Base-by-base conservation (phyloP, 352 stramenopile genomes). In the Phytopythium aichiense region DNA sequence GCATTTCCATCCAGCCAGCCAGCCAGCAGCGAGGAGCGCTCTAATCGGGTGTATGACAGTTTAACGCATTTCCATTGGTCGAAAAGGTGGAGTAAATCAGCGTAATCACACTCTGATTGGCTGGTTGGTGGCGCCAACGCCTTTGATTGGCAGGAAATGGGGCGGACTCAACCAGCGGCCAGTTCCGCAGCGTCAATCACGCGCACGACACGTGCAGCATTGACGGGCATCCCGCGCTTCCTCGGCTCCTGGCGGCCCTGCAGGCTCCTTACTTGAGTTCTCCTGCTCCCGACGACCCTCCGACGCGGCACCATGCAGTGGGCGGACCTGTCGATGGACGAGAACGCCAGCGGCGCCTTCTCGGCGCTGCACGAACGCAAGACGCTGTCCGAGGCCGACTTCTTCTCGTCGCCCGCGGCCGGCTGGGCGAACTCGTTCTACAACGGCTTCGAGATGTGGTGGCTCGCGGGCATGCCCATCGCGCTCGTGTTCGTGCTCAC, bases 361-460 rank as follows among this genome's bases (percentile, higher is more conserved):
- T 74, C 69, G 63, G 53, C 63, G 48, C 66, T 83, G 58, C 74
- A 85, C 54, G 78, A 75, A 30, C 73, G 79, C 46, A 69, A 85
- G 65, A 89, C 83, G 61, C 72, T 88, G 48, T 78, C 81, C 33
- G 64, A 74, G 33, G 54, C 86, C 46, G 80, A 77, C 30, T 30
- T 69, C 16, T 65, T 65, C 45, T 65, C 69, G 33, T 64, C 69
- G 33, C 64, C 61, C 42, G 50, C 65, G 18, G 20, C 66, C 38
- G 71, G 65, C 60, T 92, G 57, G 79, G 53, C 60, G 59, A 67
- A 77, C 40, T 76, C 69, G 43, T 79, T 92, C 61, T 77, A 92
- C 74, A 92, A 92, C 61, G 84, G 84, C 69, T 92, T 92, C 53
- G 84, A 92, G 69, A 88, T 92, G 67, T 92, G 84, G 84, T 92